A percentile compares a stretch with the other conserved stretches of the same genome.
These are phyloP conservation scores for Aurantiochytrium sp. DNA, from an alignment of 108 stramenopile species.

Conservation along the genomic window DNA sequence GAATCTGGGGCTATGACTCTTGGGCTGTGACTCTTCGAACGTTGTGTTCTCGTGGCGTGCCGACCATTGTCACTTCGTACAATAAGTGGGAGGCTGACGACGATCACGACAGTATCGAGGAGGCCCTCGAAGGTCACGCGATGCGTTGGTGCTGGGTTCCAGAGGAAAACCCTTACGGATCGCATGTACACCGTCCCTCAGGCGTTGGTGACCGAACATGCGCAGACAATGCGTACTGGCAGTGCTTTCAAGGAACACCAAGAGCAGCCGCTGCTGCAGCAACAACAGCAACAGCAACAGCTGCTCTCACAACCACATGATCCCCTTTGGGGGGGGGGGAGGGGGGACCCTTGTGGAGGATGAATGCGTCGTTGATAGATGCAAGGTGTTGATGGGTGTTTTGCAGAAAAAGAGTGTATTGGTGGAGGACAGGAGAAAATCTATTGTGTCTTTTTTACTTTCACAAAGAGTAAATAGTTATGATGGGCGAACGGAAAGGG, in stretches of 20 bases:
- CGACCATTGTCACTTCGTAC: not conserved
- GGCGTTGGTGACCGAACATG: not conserved
- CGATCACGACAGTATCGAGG: not conserved
- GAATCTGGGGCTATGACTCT: constrained; percentile 22
- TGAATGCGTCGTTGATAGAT: no score
- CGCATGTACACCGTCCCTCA: not conserved
- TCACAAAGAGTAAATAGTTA: no score
- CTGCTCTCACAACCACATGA: no score
- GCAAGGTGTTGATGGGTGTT: no score
- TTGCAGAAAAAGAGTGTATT: no score
- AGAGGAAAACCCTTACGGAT: not conserved
- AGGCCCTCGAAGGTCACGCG: not conserved
- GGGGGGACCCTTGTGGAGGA: no score
- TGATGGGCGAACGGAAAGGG: no score
- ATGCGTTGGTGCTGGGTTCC: not conserved
- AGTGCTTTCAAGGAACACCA: not conserved
- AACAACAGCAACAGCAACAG: no score
- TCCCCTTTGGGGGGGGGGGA: no score
- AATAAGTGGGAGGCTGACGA: not conserved
- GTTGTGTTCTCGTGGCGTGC: not conserved
- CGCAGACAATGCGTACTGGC: not conserved
- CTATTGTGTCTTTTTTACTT: no score
- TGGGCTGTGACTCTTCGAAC: not conserved
- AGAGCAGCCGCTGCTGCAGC: not conserved
- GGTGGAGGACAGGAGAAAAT: no score